Percentiles rank a stretch among this genome's conserved stretches.
These are phyloP conservation scores for Fusarium buharicum DNA, from an alignment of 2,329 filamentous ascomycete species.

Conservation along the genomic window DNA sequence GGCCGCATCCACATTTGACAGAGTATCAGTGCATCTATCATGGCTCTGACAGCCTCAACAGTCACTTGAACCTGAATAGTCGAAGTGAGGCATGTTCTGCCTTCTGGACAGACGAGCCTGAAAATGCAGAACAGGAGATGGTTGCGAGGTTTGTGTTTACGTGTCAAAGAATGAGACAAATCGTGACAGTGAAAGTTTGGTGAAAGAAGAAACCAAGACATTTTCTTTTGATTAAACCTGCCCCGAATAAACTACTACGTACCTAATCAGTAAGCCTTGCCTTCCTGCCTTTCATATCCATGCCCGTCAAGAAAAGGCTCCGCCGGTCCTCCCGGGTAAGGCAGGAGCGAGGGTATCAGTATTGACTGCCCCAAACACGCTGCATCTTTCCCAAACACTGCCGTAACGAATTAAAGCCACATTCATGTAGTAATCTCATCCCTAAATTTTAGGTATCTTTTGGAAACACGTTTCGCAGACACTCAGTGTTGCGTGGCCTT, in stretches of 20 bases:
- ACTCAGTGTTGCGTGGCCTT: conserved; percentile 8
- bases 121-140: conserved; percentile 5
- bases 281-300: neutral
- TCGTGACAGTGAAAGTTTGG: neutral
- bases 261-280: neutral
- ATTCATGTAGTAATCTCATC: neutral
- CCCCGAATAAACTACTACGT: neutral
- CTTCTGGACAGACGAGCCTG: neutral
- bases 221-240: conserved; percentile 1
- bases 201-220: conserved; percentile 18
- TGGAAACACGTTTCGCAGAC: conserved; percentile 11
- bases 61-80: neutral
- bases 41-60: neutral
- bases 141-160: conserved; percentile 27
- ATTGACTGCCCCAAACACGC: neutral
- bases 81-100: neutral
- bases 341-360: neutral
- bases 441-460: neutral
- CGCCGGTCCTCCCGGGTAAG: neutral
- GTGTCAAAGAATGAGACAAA: conserved; percentile 23
- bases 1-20: neutral
- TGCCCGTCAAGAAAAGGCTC: neutral
- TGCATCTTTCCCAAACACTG: neutral
- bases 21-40: neutral
- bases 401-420: neutral